These are phyloP conservation scores for Salix exigua DNA, from an alignment of 345 rosid species.

Conservation along the genomic window DNA sequence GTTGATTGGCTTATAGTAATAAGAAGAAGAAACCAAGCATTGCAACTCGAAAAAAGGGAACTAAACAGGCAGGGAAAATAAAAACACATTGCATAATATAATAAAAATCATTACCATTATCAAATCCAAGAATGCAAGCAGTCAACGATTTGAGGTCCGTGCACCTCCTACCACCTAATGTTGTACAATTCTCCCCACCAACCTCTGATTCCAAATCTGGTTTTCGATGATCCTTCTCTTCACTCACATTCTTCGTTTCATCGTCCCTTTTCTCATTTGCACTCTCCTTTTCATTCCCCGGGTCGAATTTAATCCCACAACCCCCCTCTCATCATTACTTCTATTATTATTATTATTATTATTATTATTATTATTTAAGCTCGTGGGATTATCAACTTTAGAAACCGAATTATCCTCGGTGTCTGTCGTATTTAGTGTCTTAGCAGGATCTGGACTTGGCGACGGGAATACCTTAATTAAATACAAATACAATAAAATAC, in stretches of 20 bases:
- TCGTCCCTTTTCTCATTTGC: conserved; percentile 12
- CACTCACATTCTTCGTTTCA: conserved; percentile 13
- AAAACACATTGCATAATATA: neutral
- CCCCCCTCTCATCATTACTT: conserved; percentile 12
- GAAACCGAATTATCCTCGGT: conserved; percentile 27
- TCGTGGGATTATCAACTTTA: conserved; percentile 16
- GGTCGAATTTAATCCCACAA: neutral
- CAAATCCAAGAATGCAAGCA: conserved; percentile 54
- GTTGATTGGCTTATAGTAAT: too few relatives aligned
- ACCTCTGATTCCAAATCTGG: conserved; percentile 24
- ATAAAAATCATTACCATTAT: conserved; percentile 38
- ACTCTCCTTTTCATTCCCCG: neutral
- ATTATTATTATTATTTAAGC: conserved; percentile 3
- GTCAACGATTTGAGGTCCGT: conserved; percentile 23
- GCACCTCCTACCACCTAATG: conserved; percentile 41
- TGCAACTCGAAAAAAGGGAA: too few relatives aligned
- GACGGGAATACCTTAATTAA: conserved; percentile 39
- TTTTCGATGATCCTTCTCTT: conserved; percentile 20
- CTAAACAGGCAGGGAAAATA: neutral
- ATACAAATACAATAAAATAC: conserved; percentile 10
- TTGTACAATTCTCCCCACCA: conserved; percentile 39
- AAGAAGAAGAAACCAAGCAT: neutral
- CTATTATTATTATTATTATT: neutral
- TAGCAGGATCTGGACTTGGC: conserved; percentile 31
- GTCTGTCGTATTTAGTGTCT: conserved; percentile 11